phyloP scores from a whole-genome alignment of 1,284 basidiomycete species.

The Malassezia japonica region DNA sequence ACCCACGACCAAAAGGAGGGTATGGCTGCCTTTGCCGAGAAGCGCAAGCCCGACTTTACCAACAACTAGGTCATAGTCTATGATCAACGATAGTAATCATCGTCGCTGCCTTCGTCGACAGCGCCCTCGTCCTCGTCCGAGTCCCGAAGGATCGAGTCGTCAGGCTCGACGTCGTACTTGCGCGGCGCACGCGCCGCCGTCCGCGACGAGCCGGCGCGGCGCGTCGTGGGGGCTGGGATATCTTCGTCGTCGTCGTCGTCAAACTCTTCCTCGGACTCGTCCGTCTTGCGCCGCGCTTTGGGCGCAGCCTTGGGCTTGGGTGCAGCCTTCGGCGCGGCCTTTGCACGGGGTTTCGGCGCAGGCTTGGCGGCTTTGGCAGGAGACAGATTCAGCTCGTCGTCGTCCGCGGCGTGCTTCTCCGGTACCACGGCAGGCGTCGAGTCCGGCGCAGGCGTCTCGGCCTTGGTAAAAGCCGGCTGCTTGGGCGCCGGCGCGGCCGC shows the following conservation, averaged over 20 bases:
- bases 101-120: constrained; percentile 14
- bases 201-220: constrained; percentile 10
- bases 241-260: constrained; percentile 9
- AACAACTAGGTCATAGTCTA: constrained; percentile 25
- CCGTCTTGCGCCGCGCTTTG: not conserved
- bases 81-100: constrained; percentile 17
- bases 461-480: no score
- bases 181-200: constrained; percentile 9
- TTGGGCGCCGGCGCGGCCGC: not conserved
- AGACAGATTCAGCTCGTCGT: constrained; percentile 21
- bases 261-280: constrained; percentile 2
- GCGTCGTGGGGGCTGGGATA: constrained; percentile 1
- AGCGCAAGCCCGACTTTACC: constrained; percentile 58
- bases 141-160: constrained; percentile 3
- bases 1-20: constrained; percentile 97
- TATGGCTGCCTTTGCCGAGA: constrained; percentile 95
- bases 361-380: constrained; percentile 14
- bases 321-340: constrained; percentile 1
- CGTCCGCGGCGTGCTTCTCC: constrained; percentile 19
- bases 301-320: constrained; percentile 2
- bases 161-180: constrained; percentile 4
- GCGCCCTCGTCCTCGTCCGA: constrained; percentile 4
- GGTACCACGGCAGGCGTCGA: not conserved
- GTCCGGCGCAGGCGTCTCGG: not conserved
- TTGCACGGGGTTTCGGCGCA: constrained; percentile 3